These are phyloP conservation scores for Aspergillus clavatus DNA, from an alignment of 2,329 filamentous ascomycete species.

Conservation along the genomic window DNA sequence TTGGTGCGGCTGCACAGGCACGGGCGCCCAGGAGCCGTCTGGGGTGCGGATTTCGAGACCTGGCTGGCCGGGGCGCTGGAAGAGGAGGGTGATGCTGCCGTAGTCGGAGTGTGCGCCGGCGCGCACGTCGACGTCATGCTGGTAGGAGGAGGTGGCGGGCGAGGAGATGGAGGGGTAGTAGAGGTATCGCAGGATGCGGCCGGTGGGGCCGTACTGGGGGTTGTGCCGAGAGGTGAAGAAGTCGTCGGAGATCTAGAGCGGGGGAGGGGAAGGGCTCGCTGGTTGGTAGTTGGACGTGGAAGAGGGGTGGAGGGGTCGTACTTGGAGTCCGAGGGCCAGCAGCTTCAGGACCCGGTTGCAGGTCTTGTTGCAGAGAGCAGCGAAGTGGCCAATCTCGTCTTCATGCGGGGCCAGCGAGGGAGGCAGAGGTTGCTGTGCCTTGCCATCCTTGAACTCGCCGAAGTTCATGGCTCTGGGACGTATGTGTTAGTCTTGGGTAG, in stretches of 20 bases:
- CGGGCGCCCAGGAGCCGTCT: conserved; percentile 56
- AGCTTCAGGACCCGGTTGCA: conserved; percentile 69
- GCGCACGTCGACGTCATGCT: conserved; percentile 62
- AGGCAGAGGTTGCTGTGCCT: conserved; percentile 74
- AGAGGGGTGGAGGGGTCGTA: no score
- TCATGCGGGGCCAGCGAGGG: conserved; percentile 56
- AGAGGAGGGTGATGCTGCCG: conserved; percentile 64
- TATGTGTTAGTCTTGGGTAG: conserved; percentile 4
- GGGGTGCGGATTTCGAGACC: conserved; percentile 76
- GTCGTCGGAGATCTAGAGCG: conserved; percentile 38
- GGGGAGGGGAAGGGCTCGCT: not conserved
- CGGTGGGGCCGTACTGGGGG: conserved; percentile 45
- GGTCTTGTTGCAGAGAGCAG: conserved; percentile 64
- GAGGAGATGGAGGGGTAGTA: conserved; percentile 61
- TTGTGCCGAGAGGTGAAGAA: conserved; percentile 63
- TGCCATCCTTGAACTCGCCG: conserved; percentile 65
- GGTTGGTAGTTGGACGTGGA: no score
- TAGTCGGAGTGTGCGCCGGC: conserved; percentile 94
- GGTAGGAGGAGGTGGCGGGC: conserved; percentile 39
- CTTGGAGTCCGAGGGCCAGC: conserved; percentile 71
- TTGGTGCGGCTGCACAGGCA: conserved; percentile 56
- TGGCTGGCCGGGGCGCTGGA: conserved; percentile 78
- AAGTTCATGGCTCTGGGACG: conserved; percentile 79
- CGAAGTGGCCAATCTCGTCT: conserved; percentile 61
- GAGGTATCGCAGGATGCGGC: conserved; percentile 64